Evolutionary conservation across 306 rosid genomes (phyloP), one percentile per base, ranked within the genome.

Genomic region (Gillenia trifoliata): DNA sequence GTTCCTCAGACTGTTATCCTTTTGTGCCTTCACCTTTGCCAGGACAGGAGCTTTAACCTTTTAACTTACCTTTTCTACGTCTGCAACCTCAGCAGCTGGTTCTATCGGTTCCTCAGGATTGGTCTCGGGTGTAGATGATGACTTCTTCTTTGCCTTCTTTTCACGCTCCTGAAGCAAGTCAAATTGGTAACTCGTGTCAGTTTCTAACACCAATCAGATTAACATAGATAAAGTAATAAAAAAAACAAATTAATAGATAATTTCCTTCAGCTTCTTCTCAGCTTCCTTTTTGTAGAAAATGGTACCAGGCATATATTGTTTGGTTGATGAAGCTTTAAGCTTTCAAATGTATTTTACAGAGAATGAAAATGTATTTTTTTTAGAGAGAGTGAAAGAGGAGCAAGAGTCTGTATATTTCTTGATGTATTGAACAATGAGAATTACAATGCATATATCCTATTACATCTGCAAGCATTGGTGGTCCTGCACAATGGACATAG

Each of bases 201-300:
- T 61, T 68, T 59, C n/a, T 9, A 68, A 22, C 64, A 20, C n/a
- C 13, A 52, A 16, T 4, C 30, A n/a, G 20, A 15, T 36, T 28
- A 26, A 31, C 34, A 67, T 36, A 3, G n/a, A 29, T 29, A 19
- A 66, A 66, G 20, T 31, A 55, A 41, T 13, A 60, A n/a, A n/a
- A n/a, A n/a, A 20, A 6, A 57, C 40, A 52, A 69, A 64, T 38
- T 31, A 34, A 74, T 66, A 40, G 68, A 73, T 25, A 56, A 72
- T 85, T 64, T 83, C 99, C 94, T 92, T 90, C 16, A 80, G 85
- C 89, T 92, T 94, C 95, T 90, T 92, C 78, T 92, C 99, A 75
- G 95, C 92, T 79, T 92, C 97, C 88, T 94, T 94, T n/a, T n/a
- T n/a, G n/a, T n/a, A n/a, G n/a, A n/a, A n/a, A n/a, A n/a, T n/a